Percentiles rank a stretch among this genome's conserved stretches.
phyloP scores from a whole-genome alignment of 2,329 filamentous ascomycete genomes.

The Fusarium devonianum region DNA sequence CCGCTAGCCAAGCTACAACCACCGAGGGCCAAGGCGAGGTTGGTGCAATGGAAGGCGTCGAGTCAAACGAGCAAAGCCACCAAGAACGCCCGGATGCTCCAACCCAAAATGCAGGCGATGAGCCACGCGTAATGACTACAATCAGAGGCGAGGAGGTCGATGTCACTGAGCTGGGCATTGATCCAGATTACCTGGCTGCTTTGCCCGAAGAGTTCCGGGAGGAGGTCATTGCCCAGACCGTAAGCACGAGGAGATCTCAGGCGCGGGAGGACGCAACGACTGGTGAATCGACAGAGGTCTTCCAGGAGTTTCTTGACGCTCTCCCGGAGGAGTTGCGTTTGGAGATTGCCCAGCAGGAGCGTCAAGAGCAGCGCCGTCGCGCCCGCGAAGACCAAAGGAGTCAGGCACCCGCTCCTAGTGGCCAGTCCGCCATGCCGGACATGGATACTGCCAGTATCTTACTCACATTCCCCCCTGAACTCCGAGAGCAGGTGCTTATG shows the following conservation, averaged over 20 bases:
- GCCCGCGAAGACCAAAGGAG: slow-evolving; percentile 83
- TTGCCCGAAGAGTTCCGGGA: slow-evolving; percentile 96
- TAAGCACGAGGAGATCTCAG: slow-evolving; percentile 82
- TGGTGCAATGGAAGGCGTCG: slow-evolving; percentile 80
- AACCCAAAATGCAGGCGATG: slow-evolving; percentile 34
- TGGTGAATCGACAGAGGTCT: slow-evolving; percentile 83
- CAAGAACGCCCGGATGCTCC: slow-evolving; percentile 43
- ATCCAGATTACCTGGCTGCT: slow-evolving; percentile 93
- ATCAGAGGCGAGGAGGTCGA: slow-evolving; percentile 89
- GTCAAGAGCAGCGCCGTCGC: slow-evolving; percentile 84
- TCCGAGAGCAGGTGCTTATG: slow-evolving; percentile 86
- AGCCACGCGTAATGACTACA: slow-evolving; percentile 74
- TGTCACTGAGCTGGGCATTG: slow-evolving; percentile 93
- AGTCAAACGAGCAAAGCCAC: slow-evolving; percentile 55
- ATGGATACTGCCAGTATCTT: slow-evolving; percentile 95
- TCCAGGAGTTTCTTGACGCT: slow-evolving; percentile 92
- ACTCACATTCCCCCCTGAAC: slow-evolving; percentile 82
- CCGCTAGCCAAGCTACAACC: slow-evolving; percentile 30
- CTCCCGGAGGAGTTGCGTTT: slow-evolving; percentile 88
- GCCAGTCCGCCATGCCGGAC: slow-evolving; percentile 67
- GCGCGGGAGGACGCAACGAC: slow-evolving; percentile 71
- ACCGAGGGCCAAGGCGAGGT: slow-evolving; percentile 30
- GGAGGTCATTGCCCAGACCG: slow-evolving; percentile 91
- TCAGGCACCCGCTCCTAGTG: slow-evolving; percentile 62
- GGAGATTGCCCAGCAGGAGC: slow-evolving; percentile 91